phyloP scores from a whole-genome alignment of 768 basidiomycete species.

The Daedalea quercina region DNA sequence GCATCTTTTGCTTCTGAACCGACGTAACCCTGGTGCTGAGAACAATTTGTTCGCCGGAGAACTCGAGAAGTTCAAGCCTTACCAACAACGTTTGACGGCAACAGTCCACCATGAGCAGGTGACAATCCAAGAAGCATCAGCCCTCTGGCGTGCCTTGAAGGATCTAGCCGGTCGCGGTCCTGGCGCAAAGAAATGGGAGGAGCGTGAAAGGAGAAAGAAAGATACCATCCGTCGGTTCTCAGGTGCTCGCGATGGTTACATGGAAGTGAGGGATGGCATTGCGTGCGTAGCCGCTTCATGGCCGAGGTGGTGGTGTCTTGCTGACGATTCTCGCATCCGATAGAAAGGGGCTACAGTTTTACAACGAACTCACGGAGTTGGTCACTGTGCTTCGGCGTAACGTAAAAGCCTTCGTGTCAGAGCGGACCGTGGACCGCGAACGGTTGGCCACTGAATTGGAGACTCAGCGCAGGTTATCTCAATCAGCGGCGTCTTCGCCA shows the following conservation, averaged over 20 bases:
- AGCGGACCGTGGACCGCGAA: slow-evolving; percentile 66
- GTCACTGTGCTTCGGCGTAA: slow-evolving; percentile 50
- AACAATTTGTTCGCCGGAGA: slow-evolving; percentile 87
- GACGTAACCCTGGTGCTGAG: slow-evolving; percentile 77
- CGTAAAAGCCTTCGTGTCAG: slow-evolving; percentile 53
- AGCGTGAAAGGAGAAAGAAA: slow-evolving; percentile 72
- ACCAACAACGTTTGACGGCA: slow-evolving; percentile 73
- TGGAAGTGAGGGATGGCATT: slow-evolving; percentile 80
- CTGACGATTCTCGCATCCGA: slow-evolving; percentile 3
- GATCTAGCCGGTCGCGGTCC: slow-evolving; percentile 71
- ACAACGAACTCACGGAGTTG: slow-evolving; percentile 69
- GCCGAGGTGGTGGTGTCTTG: background rate
- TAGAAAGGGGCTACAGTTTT: slow-evolving; percentile 88
- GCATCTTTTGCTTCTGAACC: slow-evolving; percentile 84
- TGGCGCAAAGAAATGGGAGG: slow-evolving; percentile 75
- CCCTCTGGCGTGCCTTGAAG: slow-evolving; percentile 68
- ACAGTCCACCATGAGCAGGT: slow-evolving; percentile 75
- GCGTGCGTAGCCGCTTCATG: slow-evolving; percentile 45
- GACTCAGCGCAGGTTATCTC: slow-evolving; percentile 55
- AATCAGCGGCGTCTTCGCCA: slow-evolving; percentile 27
- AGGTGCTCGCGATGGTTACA: slow-evolving; percentile 75
- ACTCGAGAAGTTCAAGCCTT: slow-evolving; percentile 92
- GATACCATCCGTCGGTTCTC: slow-evolving; percentile 68
- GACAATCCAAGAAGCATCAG: slow-evolving; percentile 65
- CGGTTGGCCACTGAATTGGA: slow-evolving; percentile 63